phyloP scores from a whole-genome alignment of 352 stramenopile species.

The Pelagophyceae sp. region DNA sequence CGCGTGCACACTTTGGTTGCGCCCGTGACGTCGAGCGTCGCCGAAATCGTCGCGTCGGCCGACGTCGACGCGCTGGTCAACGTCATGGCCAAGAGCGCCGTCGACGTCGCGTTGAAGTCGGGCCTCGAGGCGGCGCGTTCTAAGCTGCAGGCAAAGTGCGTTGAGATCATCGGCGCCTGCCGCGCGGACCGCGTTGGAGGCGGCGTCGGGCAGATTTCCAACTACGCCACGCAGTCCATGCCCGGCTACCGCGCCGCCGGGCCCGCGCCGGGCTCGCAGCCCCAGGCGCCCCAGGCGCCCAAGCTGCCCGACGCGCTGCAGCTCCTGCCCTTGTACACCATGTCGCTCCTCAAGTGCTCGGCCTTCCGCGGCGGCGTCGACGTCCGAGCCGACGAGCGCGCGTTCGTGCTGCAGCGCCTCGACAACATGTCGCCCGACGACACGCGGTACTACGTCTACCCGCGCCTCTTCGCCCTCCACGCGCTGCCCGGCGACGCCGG shows the following conservation, averaged over 20 bases:
- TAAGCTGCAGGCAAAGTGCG: conserved; percentile 75
- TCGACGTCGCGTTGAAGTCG: conserved; percentile 84
- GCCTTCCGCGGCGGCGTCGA: conserved; percentile 90
- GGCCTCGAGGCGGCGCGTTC: conserved; percentile 83
- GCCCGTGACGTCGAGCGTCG: conserved; percentile 60
- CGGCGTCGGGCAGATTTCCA: conserved; percentile 31
- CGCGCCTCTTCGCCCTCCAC: conserved; percentile 85
- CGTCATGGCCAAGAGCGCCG: conserved; percentile 83
- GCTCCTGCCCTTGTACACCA: conserved; percentile 89
- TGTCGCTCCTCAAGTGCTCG: conserved; percentile 94
- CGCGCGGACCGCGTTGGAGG: not conserved
- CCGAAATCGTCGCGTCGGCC: conserved; percentile 77
- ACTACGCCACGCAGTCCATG: not conserved
- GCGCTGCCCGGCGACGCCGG: conserved; percentile 77
- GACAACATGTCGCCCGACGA: conserved; percentile 84
- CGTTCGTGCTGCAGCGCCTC: conserved; percentile 79
- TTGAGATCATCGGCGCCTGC: conserved; percentile 76
- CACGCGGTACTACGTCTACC: conserved; percentile 87
- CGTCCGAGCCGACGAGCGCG: conserved; percentile 86
- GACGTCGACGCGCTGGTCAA: conserved; percentile 85
- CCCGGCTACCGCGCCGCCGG: not conserved
- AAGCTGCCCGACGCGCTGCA: conserved; percentile 78
- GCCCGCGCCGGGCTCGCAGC: not conserved
- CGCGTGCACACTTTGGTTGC: conserved; percentile 92
- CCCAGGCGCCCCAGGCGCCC: conserved; percentile 25